phyloP scores from a whole-genome alignment of 345 rosid genomes.

The Brassica carinata region DNA sequence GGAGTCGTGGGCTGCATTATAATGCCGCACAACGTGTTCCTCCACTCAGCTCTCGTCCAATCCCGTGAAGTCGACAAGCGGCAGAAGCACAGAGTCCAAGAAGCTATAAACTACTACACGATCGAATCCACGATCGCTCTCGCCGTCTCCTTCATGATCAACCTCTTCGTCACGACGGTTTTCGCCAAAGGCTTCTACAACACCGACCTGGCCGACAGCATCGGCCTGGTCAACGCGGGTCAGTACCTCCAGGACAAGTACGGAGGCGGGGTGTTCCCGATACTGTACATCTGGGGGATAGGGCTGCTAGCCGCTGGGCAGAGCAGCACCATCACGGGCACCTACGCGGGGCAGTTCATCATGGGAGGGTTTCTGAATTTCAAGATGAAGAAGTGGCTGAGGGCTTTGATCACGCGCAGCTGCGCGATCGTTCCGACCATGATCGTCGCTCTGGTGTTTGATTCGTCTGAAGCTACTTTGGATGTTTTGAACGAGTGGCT shows the following conservation, averaged over 20 bases:
- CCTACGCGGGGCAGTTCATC: constrained; percentile 93
- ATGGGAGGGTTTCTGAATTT: constrained; percentile 94
- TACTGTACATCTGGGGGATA: constrained; percentile 88
- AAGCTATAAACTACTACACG: constrained; percentile 86
- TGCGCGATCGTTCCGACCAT: background rate
- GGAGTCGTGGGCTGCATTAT: constrained; percentile 96
- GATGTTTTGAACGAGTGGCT: background rate
- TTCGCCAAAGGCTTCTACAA: constrained; percentile 89
- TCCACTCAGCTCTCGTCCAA: constrained; percentile 94
- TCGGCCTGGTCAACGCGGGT: constrained; percentile 86
- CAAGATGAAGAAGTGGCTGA: constrained; percentile 87
- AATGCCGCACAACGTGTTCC: constrained; percentile 95
- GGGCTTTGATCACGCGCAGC: constrained; percentile 68
- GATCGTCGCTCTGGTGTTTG: background rate
- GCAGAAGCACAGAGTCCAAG: constrained; percentile 70
- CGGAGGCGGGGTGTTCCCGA: constrained; percentile 88
- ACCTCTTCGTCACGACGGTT: constrained; percentile 85
- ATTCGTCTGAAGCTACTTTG: background rate
- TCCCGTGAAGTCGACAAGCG: constrained; percentile 72
- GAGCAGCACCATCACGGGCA: constrained; percentile 92
- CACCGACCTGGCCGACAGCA: constrained; percentile 67
- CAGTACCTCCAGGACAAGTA: constrained; percentile 85
- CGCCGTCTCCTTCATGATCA: constrained; percentile 72
- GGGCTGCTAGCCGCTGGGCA: constrained; percentile 95
- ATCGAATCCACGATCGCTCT: constrained; percentile 83